A percentile compares a stretch with the other conserved stretches of the same genome.
These are phyloP conservation scores for Berberis thunbergii DNA, from an alignment of 164 flowering plant genomes.

Conservation along the genomic window DNA sequence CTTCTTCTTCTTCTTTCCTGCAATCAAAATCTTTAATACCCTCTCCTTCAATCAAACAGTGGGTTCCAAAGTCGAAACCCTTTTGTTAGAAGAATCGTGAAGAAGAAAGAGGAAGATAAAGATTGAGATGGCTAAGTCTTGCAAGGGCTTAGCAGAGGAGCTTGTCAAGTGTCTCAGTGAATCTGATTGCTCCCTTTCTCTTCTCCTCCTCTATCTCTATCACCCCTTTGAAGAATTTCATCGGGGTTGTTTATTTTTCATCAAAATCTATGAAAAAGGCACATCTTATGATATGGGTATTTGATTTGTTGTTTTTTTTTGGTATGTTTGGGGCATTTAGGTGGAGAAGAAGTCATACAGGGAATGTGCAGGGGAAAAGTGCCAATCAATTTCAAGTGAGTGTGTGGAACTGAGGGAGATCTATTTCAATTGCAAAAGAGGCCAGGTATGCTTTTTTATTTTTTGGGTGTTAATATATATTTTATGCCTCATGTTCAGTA, in stretches of 20 bases:
- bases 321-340: constrained; percentile 14
- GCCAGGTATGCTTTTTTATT: constrained; percentile 42
- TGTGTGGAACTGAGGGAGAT: constrained; percentile 91
- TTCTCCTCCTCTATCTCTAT: too few species aligned
- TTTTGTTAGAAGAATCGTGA: background rate
- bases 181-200: constrained; percentile 19
- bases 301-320: background rate
- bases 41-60: too few species aligned
- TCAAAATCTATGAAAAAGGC: too few species aligned
- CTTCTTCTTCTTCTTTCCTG: too few species aligned
- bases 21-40: too few species aligned
- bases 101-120: background rate
- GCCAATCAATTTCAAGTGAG: constrained; percentile 62
- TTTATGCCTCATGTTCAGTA: too few species aligned
- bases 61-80: too few species aligned
- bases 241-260: too few species aligned
- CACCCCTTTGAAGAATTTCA: too few species aligned
- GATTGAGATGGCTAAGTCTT: constrained; percentile 64
- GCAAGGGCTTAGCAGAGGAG: constrained; percentile 81
- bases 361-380: constrained; percentile 81
- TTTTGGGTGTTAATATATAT: too few species aligned
- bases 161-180: constrained; percentile 87
- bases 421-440: constrained; percentile 95
- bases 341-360: constrained; percentile 62
- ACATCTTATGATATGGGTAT: too few species aligned